Base-by-base conservation (phyloP, 2,329 filamentous ascomycete species). In the Cylindrodendrum hubeiense region DNA sequence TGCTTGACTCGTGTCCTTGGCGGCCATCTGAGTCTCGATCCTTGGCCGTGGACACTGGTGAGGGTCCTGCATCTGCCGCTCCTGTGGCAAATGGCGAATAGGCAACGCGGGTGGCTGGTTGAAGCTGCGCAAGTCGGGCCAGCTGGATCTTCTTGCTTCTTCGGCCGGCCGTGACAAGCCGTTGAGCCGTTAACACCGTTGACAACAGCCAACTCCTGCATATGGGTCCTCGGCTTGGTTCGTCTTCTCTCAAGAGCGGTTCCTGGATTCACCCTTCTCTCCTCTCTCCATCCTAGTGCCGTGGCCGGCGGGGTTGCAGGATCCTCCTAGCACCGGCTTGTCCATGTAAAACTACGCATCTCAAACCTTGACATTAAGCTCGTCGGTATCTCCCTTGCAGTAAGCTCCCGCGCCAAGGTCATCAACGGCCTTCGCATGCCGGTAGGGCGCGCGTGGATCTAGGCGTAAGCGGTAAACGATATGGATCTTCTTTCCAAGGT, bases 1-100 rank as follows among this genome's bases (percentile, higher is more conserved):
- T n/a, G 41, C 53, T 70, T 67, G 71, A 74, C 66, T 73, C 71
- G 52, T 68, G 71, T 59, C 61, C 58, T 54, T 44, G 21, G 59
- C 67, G 67, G 43, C 52, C 64, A 41, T 34, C n/a, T 67, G 49
- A 65, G 66, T 50, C 53, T 60, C 52, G 60, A 41, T 43, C 44
- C n/a, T 59, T n/a, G 49, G 21, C 41, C 46, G 28, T 54, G 28
- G 28, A 19, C 30, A 6, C 47, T 34, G 50, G 22, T 41, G 46
- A 57, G 46, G 51, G 51, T 39, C 59, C 22, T 37, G 50, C 55
- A 34, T 59, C 19, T 47, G 22, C 50, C 41, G 43, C 41, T 21
- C 21, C 17, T n/a, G 63, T 60, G 47, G 60, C 59, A 30, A 64
- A 66, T 58, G 44, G 47, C 26, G 46, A 33, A 15, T 33, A 28